Evolutionary conservation across 345 rosid genomes (phyloP).

Genomic region (Gossypium australe): DNA sequence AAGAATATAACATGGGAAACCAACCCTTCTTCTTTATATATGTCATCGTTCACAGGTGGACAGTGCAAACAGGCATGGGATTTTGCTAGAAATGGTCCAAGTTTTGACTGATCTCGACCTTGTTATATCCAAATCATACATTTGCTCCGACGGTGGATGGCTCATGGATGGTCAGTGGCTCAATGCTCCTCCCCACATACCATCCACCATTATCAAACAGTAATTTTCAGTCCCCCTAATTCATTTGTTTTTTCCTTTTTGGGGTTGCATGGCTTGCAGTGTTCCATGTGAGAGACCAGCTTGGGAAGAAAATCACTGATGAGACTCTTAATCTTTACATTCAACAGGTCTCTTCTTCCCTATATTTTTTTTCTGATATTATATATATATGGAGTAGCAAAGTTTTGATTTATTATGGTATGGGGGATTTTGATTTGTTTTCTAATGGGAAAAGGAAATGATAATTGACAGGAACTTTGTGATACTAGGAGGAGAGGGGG

Average conservation of each 20-base stretch:
- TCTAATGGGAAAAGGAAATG: neutral
- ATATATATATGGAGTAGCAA: neutral
- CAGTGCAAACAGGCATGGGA: constrained; percentile 86
- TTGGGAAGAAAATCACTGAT: constrained; percentile 63
- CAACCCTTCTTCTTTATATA: no score
- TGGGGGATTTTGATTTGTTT: neutral
- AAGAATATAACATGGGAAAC: neutral
- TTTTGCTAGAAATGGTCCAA: constrained; percentile 89
- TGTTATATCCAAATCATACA: constrained; percentile 86
- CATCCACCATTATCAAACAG: no score
- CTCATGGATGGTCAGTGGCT: constrained; percentile 80
- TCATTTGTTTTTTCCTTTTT: neutral
- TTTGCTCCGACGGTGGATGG: constrained; percentile 94
- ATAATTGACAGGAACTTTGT: constrained; percentile 52
- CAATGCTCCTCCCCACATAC: no score
- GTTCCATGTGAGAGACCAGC: constrained; percentile 79
- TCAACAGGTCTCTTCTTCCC: constrained; percentile 40
- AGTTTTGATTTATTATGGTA: neutral
- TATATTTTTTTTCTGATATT: neutral
- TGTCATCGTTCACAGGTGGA: constrained; percentile 52
- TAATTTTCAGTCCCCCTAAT: no score
- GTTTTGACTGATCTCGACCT: constrained; percentile 92
- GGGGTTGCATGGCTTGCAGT: constrained; percentile 31
- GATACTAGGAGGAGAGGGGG: constrained; percentile 45
- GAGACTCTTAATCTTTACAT: constrained; percentile 53